A percentile compares a stretch with the other conserved stretches of the same genome.
Evolutionary conservation across 164 flowering plant genomes (phyloP).

Genomic region (Stephania cephalantha): DNA sequence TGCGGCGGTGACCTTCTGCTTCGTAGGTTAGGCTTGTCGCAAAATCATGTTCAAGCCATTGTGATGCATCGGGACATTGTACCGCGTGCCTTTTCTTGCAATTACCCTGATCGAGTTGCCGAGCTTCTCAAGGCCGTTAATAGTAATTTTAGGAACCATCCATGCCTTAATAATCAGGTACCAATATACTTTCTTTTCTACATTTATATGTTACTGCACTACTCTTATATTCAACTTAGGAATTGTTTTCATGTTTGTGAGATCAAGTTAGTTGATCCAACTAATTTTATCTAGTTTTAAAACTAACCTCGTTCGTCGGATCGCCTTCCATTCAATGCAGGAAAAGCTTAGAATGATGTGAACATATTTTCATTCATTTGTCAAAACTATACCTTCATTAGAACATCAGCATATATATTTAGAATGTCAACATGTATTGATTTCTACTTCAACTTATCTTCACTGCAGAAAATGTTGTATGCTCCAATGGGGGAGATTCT

Average conservation of each 20-base stretch:
- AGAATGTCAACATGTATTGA: not conserved
- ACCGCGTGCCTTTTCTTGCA: conserved; percentile 90
- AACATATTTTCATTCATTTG: not conserved
- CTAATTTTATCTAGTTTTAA: not conserved
- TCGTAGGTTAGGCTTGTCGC: conserved; percentile 60
- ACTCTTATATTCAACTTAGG: not conserved
- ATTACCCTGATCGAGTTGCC: conserved; percentile 73
- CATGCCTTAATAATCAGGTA: conserved; percentile 80
- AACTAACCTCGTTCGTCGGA: no score
- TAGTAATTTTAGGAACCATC: conserved; percentile 73
- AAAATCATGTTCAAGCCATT: conserved; percentile 63
- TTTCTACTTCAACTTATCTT: not conserved
- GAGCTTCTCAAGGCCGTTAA: conserved; percentile 82
- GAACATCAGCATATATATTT: not conserved
- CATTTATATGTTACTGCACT: not conserved
- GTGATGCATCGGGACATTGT: conserved; percentile 93
- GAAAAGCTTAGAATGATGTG: not conserved
- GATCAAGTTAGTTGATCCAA: not conserved
- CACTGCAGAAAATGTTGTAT: conserved; percentile 54
- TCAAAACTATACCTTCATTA: not conserved
- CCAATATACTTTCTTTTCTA: not conserved
- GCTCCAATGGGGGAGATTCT: conserved; percentile 87
- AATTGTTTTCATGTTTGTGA: not conserved
- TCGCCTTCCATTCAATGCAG: no score
- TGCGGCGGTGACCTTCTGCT: conserved; percentile 88